These are phyloP conservation scores for Ceratocystiopsis brevicomis DNA, from an alignment of 2,329 filamentous ascomycete genomes.

Conservation along the genomic window DNA sequence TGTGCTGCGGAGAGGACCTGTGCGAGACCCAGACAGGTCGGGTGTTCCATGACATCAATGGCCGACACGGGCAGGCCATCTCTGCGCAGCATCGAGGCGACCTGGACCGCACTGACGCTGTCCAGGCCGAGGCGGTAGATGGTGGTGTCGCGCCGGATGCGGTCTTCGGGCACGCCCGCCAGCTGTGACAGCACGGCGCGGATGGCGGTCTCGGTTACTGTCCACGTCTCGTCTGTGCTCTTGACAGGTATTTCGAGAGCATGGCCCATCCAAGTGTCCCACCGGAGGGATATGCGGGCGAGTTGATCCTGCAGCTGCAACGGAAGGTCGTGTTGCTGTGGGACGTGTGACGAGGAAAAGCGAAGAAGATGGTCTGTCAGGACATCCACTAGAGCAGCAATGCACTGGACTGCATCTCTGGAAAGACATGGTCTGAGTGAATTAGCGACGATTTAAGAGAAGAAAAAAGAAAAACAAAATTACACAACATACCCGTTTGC, in stretches of 20 bases:
- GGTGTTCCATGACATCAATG: constrained; percentile 53
- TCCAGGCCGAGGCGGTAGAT: constrained; percentile 83
- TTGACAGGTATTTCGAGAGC: not conserved
- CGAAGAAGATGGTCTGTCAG: constrained; percentile 2
- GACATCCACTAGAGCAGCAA: constrained; percentile 4
- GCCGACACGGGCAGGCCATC: constrained; percentile 40
- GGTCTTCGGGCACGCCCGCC: constrained; percentile 27
- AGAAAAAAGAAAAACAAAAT: not conserved
- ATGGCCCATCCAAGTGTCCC: not conserved
- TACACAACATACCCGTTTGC: constrained; percentile 29
- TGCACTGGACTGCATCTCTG: not conserved
- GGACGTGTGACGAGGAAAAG: constrained; percentile 5
- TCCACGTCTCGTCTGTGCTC: constrained; percentile 22
- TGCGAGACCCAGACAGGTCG: constrained; percentile 18
- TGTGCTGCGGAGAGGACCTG: not conserved
- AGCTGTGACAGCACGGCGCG: constrained; percentile 39
- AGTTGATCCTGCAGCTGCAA: not conserved
- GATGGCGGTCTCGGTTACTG: constrained; percentile 29
- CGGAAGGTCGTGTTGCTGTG: constrained; percentile 1
- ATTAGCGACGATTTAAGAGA: not conserved
- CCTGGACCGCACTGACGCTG: constrained; percentile 70
- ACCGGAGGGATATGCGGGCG: too few relatives aligned
- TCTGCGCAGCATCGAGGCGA: constrained; percentile 48
- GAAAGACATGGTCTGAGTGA: not conserved
- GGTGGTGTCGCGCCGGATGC: constrained; percentile 42